Evolutionary conservation across 441 rosid species (phyloP), one percentile per base, ranked within the genome.

Genomic region (Bruguiera hainesii): DNA sequence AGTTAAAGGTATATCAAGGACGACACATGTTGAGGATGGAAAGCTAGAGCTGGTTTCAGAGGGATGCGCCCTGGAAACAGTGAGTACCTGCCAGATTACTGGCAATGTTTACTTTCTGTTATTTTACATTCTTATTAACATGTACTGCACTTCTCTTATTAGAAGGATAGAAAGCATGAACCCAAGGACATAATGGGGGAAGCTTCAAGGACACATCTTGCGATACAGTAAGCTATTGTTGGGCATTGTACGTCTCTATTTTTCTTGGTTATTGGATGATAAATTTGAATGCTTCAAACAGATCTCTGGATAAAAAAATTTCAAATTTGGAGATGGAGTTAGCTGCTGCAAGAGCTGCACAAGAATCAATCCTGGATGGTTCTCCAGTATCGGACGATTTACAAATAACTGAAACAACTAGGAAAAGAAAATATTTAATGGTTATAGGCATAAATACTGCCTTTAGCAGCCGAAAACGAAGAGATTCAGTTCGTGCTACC

Each of bases 381-480:
- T 93, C 92, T 56, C 98, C 97, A 6, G 67, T 87, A 51, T 87
- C 98, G 8, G 92, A 82, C 7, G 81, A 86, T 48, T 61, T 90
- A 30, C 82, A 80, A 75, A 53, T 81, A 62, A 75, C 80, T 9
- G 89, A 81, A 68, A 66, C 89, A 13, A 79, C 66, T 61, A 74
- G 76, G 51, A 90, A 69, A 73, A 85, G 92, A 71, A 93, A 87
- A 65, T 90, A 89, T 76, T 72, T 87, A 46, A 90, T 93, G 98
- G 97, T 90, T 31, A 71, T 93, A 57, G 98, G 98, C 16, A 77
- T 93, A 23, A 93, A 93, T 74, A 87, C 97, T 63, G 97, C 98
- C 8, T 92, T 92, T 78, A 92, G 95, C 72, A 93, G 98, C 81
- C 76, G 98, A 67, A 93, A 90, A 75, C 88, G 94, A 30, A 86